Conservation (phyloP, 2,329 filamentous ascomycete genomes). For the Talaromyces sp. region DNA sequence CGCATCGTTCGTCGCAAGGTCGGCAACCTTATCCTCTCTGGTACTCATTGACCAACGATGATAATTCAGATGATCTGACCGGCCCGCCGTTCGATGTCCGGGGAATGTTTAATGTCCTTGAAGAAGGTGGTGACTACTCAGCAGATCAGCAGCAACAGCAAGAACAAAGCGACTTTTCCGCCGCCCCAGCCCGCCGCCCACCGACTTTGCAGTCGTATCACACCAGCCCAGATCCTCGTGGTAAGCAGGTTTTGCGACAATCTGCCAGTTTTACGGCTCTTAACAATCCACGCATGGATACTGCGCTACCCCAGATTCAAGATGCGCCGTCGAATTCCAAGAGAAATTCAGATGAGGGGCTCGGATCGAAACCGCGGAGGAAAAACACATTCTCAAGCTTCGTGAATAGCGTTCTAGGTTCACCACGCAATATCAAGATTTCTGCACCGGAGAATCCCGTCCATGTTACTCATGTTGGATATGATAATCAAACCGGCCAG, state of each 20-base stretch:
- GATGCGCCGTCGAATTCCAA: conserved; percentile 57
- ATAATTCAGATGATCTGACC: conserved; percentile 42
- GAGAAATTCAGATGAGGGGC: conserved; percentile 72
- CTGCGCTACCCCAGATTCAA: conserved; percentile 40
- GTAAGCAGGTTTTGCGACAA: conserved; percentile 56
- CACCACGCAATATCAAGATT: conserved; percentile 85
- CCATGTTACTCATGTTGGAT: conserved; percentile 95
- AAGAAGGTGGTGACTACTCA: conserved; percentile 29
- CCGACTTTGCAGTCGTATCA: conserved; percentile 45
- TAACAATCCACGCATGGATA: conserved; percentile 46
- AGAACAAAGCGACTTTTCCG: conserved; percentile 26
- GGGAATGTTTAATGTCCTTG: conserved; percentile 41
- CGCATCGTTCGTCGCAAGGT: conserved; percentile 11
- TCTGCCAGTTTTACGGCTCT: conserved; percentile 60
- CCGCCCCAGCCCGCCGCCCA: conserved; percentile 32
- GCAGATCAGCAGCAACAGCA: conserved; percentile 18
- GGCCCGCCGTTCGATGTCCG: conserved; percentile 40
- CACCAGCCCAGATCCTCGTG: conserved; percentile 51
- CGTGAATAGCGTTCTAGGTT: conserved; percentile 76
- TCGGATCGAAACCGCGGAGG: conserved; percentile 59
- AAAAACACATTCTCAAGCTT: conserved; percentile 86
- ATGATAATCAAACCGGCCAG: conserved; percentile 91
- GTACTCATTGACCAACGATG: conserved; percentile 32
- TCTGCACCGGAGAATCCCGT: conserved; percentile 97
- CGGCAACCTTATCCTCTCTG: conserved; percentile 23